These are phyloP conservation scores for Neocallimastix lanati DNA, from an alignment of 192 early-diverging fungal genomes.

Conservation along the genomic window DNA sequence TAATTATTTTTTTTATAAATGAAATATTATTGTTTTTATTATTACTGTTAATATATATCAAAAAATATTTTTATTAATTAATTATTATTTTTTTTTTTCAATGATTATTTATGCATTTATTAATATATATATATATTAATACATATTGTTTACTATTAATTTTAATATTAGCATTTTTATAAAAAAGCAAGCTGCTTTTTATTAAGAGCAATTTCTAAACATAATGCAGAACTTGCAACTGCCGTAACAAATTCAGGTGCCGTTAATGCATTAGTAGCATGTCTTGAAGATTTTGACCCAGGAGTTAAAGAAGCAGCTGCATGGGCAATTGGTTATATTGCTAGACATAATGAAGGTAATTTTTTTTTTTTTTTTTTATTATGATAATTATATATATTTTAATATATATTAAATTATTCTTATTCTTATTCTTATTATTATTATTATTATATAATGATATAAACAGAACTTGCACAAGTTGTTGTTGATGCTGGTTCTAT, in stretches of 20 bases:
- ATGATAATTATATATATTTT: neutral
- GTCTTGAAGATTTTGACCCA: slow-evolving; percentile 42
- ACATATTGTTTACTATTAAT: neutral
- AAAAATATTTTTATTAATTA: no score
- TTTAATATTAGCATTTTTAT: slow-evolving; percentile 23
- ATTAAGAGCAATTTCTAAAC: slow-evolving; percentile 32
- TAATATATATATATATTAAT: neutral
- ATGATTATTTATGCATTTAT: neutral
- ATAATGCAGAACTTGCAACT: slow-evolving; percentile 30
- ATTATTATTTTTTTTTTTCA: no score
- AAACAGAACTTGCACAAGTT: slow-evolving; percentile 25
- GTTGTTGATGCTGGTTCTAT: slow-evolving; percentile 33
- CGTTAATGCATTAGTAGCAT: slow-evolving; percentile 23
- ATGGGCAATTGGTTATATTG: slow-evolving; percentile 42
- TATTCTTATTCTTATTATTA: neutral
- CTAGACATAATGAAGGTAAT: slow-evolving; percentile 29
- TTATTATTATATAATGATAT: neutral
- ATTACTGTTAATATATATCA: no score
- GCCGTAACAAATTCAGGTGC: slow-evolving; percentile 31
- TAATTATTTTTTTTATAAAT: neutral
- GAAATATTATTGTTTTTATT: neutral
- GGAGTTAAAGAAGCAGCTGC: slow-evolving; percentile 36
- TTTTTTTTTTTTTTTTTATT: neutral
- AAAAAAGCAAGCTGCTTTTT: slow-evolving; percentile 39
- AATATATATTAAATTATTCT: no score